Evolutionary conservation across 306 rosid genomes (phyloP).

Genomic region (Amphicarpaea edgeworthii): DNA sequence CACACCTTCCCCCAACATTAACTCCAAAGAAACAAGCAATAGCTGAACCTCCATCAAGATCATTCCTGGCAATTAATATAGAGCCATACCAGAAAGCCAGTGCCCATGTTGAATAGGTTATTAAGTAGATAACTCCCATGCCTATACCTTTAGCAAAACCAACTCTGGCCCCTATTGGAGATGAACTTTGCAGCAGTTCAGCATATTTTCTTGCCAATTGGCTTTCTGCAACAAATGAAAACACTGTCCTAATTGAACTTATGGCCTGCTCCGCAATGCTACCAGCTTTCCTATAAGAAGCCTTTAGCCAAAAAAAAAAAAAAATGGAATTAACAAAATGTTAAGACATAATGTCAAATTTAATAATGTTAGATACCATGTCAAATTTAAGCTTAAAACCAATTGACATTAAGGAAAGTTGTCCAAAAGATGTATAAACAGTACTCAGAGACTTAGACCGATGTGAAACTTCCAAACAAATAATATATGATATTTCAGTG

Average conservation of each 20-base stretch:
- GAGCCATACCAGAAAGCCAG: slow-evolving; percentile 92
- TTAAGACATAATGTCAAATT: too few relatives aligned
- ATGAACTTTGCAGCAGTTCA: slow-evolving; percentile 59
- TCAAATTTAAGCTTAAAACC: too few relatives aligned
- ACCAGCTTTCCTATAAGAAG: slow-evolving; percentile 82
- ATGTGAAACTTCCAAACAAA: neutral
- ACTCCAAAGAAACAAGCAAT: slow-evolving; percentile 95
- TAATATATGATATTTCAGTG: neutral
- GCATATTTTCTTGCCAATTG: slow-evolving; percentile 66
- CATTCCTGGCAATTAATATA: slow-evolving; percentile 59
- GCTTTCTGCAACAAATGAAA: slow-evolving; percentile 86
- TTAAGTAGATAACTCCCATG: slow-evolving; percentile 81
- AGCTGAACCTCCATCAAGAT: slow-evolving; percentile 82
- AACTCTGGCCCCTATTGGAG: slow-evolving; percentile 73
- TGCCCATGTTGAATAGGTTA: slow-evolving; percentile 91
- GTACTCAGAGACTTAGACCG: too few relatives aligned
- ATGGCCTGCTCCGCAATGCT: slow-evolving; percentile 80
- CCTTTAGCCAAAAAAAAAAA: slow-evolving; percentile 49
- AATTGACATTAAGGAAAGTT: too few relatives aligned
- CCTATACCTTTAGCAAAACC: slow-evolving; percentile 95
- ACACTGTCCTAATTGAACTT: slow-evolving; percentile 83
- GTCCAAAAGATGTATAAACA: too few relatives aligned
- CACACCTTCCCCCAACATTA: slow-evolving; percentile 88
- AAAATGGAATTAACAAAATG: slow-evolving; percentile 40
- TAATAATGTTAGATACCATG: too few relatives aligned